Base-by-base conservation (phyloP, 768 basidiomycete species). In the Tylopilus intermedius region DNA sequence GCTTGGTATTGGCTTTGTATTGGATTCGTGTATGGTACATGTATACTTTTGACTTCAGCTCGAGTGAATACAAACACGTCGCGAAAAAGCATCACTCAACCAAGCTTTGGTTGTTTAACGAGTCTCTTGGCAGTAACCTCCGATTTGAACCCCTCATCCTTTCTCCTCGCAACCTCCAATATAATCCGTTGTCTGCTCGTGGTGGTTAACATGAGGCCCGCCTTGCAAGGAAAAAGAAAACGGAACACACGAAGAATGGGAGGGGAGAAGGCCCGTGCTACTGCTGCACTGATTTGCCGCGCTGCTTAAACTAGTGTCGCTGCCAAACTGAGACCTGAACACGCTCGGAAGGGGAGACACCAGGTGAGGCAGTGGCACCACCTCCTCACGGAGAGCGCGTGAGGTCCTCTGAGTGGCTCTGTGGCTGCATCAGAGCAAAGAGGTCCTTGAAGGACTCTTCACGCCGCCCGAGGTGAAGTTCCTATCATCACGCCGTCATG, bases 371-470 rank as follows among this genome's bases (percentile, higher is more conserved):
- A 22, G 47, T 46, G 27, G 56, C 6, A 75, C 62, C 39, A 74
- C 63, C 21, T 72, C 75, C 14, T 71, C 69, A 4, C 73, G 70
- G 6, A 69, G 51, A 52, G 26, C 72, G 64, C 13, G 90, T 75
- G 35, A 92, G 75, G 65, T 92, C 90, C 67, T 92, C 90, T n/a
- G 86, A 65, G 21, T 90, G 72, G 29, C 81, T 79, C 44, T 81
- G 79, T 5, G 90, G 90, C 69, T 91, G 87, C 58, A 74, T 77
- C 49, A 86, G 77, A 56, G 86, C 86, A 64, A 92, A 91, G 24
- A 92, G 70, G 60, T 90, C 90, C 54, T 81, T 82, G 73, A 86
- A 91, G 9, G 78, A 76, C 64, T 90, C 88, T 49, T 84, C 82
- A 11, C 18, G 18, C 18, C 84, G 75, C 60, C 84, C 84, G 45